A percentile compares a stretch with the other conserved stretches of the same genome.
Evolutionary conservation across 768 basidiomycete species (phyloP).

Genomic region (Obba rivulosa): DNA sequence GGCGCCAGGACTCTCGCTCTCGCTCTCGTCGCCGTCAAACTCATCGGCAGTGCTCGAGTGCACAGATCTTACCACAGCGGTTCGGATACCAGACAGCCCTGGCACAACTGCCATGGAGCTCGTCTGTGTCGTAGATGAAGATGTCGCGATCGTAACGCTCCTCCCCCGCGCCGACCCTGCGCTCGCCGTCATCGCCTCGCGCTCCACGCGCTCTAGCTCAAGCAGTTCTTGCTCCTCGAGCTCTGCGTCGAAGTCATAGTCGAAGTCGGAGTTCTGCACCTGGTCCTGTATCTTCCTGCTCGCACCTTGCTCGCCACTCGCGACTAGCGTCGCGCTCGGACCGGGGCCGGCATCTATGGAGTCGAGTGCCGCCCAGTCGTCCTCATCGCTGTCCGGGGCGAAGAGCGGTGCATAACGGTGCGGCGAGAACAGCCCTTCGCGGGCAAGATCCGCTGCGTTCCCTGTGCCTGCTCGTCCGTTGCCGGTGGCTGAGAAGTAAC

Average conservation of each 20-base stretch:
- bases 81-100: too few relatives aligned
- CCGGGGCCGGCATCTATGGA: too few relatives aligned
- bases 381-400: slow-evolving; percentile 26
- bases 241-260: neutral
- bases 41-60: too few relatives aligned
- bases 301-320: neutral
- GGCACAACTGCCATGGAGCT: too few relatives aligned
- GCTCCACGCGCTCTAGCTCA: neutral
- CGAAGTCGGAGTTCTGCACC: slow-evolving; percentile 2
- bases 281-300: neutral
- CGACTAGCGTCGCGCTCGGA: neutral
- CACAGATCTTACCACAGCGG: too few relatives aligned
- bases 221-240: slow-evolving; percentile 1
- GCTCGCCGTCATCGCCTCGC: too few relatives aligned
- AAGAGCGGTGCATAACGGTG: slow-evolving; percentile 16
- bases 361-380: slow-evolving; percentile 15
- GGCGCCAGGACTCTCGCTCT: slow-evolving; percentile 14
- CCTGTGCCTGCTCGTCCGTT: neutral
- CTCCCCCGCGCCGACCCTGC: slow-evolving; percentile 1
- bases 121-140: neutral
- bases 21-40: slow-evolving; percentile 31
- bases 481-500: slow-evolving; percentile 11
- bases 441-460: slow-evolving; percentile 29
- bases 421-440: slow-evolving; percentile 19
- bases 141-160: neutral